Evolutionary conservation across 129 eudicot species (phyloP), one percentile per base, ranked within the genome.

Genomic region (Centaurea solstitialis): DNA sequence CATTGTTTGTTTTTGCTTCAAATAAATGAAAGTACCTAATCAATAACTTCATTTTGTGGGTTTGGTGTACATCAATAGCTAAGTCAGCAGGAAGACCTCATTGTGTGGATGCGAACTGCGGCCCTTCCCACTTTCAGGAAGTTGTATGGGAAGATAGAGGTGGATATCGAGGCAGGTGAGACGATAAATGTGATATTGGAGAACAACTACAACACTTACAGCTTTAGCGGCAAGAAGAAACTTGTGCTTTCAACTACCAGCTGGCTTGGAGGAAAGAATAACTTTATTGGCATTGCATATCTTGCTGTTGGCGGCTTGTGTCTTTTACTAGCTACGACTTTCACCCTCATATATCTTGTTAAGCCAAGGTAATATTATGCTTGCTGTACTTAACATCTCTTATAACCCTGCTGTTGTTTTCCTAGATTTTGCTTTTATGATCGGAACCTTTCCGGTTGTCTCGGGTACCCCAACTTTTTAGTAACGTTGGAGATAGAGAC

Each of bases 101-200:
- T 95, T 26, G 99, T 95, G 62, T 95, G 99, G 99, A 95, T 95
- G 99, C 81, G 99, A 88, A 95, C 99, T 24, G 99, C 99, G 2
- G 99, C 99, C 65, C 99, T 95, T 73, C 99, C 99, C 40, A 95
- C 97, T 17, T 95, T 95, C 76, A 95, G 99, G 83, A 95, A 95
- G 81, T 75, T 95, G 82, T 95, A 95, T 33, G 99, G 99, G 75
- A 95, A 86, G 76, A 93, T 95, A 66, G 99, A 95, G 86, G 86
- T 72, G 70, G 99, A 95, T 89, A 89, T 95, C 57, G 76, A 89
- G 73, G 89, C 75, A 38, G 92, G 90, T 12, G 97, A 95, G 10
- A 30, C 53, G 2, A 93, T 95, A 67, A 45, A 75, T 33, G 99
- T 95, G 78, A 79, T 82, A 73, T 41, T 95, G 83, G 47, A 80